Base-by-base conservation (phyloP, 2,329 filamentous ascomycete species). In the Penicillium sp. region DNA sequence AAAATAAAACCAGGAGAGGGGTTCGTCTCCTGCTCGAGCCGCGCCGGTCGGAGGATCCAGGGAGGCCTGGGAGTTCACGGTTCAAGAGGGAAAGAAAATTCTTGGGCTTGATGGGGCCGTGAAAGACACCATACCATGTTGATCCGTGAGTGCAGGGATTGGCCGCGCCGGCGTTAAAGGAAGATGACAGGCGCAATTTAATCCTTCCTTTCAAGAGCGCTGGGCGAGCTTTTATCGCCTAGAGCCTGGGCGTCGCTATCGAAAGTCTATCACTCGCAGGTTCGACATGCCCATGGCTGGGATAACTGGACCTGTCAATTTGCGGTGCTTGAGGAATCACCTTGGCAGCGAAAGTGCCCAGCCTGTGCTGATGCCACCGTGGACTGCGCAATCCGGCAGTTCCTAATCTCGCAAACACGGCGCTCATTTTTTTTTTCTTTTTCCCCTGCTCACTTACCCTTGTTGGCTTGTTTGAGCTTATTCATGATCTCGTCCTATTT, bases 401-500 rank as follows among this genome's bases (percentile, higher is more conserved):
- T 41, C 11, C 35, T 13, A 11, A 41, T 41, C 35, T 41, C 35
- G 35, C 35, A 17, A 41, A 41, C 35, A 41, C 11, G 35, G 35
- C 35, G 13, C 15, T 41, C 48, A 30, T 38, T 31, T 52, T 23
- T 46, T 51, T 58, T 44, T 58, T 35, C 31, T 31, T 46, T 49
- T 29, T 19, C 13, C 29, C n/a, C 11, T 8, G 13, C 19, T 38
- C 17, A 17, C 4, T 29, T 46, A 51, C 23, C 56, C 56, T 46
- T 58, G 56, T 41, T 58, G 56, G n/a, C 30, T n/a, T 46, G n/a
- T 31, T 58, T 58, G 56, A 58, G 56, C 56, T 58, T 58, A 46
- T 52, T 41, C 56, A 45, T 52, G n/a, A 30, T 41, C 13, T 50
- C 23, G 21, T 48, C 23, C 29, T 51, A 58, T 52, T 58, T 52